Evolutionary conservation across 441 rosid species (phyloP).

Genomic region (Jatropha podagrica): DNA sequence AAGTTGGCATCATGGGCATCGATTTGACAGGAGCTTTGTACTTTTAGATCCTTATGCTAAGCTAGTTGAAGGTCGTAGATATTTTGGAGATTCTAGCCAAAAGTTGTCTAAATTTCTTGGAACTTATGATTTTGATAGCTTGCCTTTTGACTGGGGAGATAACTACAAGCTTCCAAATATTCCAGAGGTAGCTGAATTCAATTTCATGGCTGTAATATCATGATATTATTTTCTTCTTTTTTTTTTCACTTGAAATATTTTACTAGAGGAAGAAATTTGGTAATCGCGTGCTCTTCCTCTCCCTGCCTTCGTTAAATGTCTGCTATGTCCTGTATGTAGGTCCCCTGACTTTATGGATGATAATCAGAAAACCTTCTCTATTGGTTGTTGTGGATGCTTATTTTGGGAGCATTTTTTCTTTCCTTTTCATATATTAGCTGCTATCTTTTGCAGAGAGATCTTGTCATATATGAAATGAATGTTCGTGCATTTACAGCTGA

Average conservation of each 20-base stretch:
- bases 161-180: slow-evolving; percentile 67
- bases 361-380: neutral
- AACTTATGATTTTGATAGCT: slow-evolving; percentile 80
- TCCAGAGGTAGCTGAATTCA: slow-evolving; percentile 58
- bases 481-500: slow-evolving; percentile 94
- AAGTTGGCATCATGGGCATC: slow-evolving; percentile 81
- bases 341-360: slow-evolving; percentile 10
- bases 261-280: neutral
- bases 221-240: neutral
- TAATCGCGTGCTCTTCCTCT: neutral
- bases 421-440: slow-evolving; percentile 14
- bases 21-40: slow-evolving; percentile 60
- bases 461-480: slow-evolving; percentile 93
- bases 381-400: slow-evolving; percentile 13
- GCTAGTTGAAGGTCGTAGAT: slow-evolving; percentile 72
- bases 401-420: neutral
- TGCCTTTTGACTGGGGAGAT: slow-evolving; percentile 86
- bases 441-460: slow-evolving; percentile 71
- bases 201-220: slow-evolving; percentile 2
- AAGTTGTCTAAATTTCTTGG: slow-evolving; percentile 69
- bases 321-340: neutral
- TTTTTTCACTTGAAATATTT: slow-evolving; percentile 15
- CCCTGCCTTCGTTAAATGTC: neutral
- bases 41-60: slow-evolving; percentile 93
- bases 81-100: slow-evolving; percentile 66